Evolutionary conservation across 768 basidiomycete genomes (phyloP), one percentile per base, ranked within the genome.

Genomic region (Solioccasus polychromus): DNA sequence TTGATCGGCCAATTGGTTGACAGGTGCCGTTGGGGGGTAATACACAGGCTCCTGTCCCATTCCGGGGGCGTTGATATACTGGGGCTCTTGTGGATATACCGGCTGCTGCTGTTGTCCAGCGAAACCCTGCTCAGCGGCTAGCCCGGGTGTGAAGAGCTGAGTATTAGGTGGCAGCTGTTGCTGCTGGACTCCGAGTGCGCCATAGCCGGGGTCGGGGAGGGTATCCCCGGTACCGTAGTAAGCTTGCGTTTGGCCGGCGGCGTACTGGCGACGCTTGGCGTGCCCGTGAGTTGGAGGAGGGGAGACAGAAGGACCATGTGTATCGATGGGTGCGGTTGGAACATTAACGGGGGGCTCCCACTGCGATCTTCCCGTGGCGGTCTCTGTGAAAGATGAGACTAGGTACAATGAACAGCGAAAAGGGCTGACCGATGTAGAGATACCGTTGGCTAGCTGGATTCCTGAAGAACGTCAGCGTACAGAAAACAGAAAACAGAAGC

Each of bases 201-300:
- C 61, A 44, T 77, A 78, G 23, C 62, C 57, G 10, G 79, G 74
- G 39, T 80, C 73, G 10, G 62, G 79, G 32, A 72, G 53, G 28
- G 67, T 53, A 3, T 69, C 70, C 22, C 74, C 73, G 10, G 69
- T 61, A 28, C 82, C 79, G 54, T 91, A 91, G 64, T 93, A 93
- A 3, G 79, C 91, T 60, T 92, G 90, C 1, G 92, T 92, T 68
- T 96, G 93, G 10, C 90, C 93, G 4, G 90, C 83, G 39, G 94
- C 94, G 64, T 97, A 97, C 66, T 95, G 92, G 35, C 94, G 84
- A 55, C 91, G 85, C 68, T 90, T 87, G 42, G 71, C 44, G 52
- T 77, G 73, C 23, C 68, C 62, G 6, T 76, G 65, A n/a, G 54
- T 61, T 14, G 72, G 69, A 19, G 64, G 61, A 20, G 79, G 73